phyloP scores from a whole-genome alignment of 225 moss, liverwort and hornwort genomes.

The Sphagnum tenellum region DNA sequence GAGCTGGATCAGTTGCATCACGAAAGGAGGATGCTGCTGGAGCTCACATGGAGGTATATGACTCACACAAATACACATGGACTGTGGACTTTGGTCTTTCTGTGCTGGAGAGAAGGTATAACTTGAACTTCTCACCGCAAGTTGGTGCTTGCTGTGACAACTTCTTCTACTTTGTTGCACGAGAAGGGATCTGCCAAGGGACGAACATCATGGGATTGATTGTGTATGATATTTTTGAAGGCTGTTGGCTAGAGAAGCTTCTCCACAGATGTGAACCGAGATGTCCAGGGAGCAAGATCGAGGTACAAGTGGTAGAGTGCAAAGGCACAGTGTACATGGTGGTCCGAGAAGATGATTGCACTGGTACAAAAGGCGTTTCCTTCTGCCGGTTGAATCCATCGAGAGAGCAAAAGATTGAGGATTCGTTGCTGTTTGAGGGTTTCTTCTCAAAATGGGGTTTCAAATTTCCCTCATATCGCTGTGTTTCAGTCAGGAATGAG shows the following conservation, averaged over 20 bases:
- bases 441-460: slow-evolving; percentile 41
- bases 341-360: slow-evolving; percentile 9
- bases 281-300: slow-evolving; percentile 10
- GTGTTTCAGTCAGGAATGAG: slow-evolving; percentile 24
- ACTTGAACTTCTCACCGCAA: slow-evolving; percentile 16
- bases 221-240: slow-evolving; percentile 9
- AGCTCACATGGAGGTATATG: slow-evolving; percentile 13
- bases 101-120: slow-evolving; percentile 5
- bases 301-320: slow-evolving; percentile 14
- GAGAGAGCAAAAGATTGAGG: slow-evolving; percentile 2
- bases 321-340: slow-evolving; percentile 8
- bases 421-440: slow-evolving; percentile 35
- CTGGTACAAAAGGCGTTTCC: slow-evolving; percentile 4
- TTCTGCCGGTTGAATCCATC: slow-evolving; percentile 8
- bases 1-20: slow-evolving; percentile 9
- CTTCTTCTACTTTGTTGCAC: slow-evolving; percentile 17
- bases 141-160: slow-evolving; percentile 15
- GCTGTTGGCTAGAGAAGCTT: slow-evolving; percentile 12
- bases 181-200: background rate
- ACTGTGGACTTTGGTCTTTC: slow-evolving; percentile 12
- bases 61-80: slow-evolving; percentile 13
- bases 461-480: slow-evolving; percentile 31
- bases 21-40: slow-evolving; percentile 5
- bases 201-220: slow-evolving; percentile 1
- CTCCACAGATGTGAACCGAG: slow-evolving; percentile 32